Conservation (phyloP, 2,329 filamentous ascomycete genomes). For the Chalaropsis ovoidea region DNA sequence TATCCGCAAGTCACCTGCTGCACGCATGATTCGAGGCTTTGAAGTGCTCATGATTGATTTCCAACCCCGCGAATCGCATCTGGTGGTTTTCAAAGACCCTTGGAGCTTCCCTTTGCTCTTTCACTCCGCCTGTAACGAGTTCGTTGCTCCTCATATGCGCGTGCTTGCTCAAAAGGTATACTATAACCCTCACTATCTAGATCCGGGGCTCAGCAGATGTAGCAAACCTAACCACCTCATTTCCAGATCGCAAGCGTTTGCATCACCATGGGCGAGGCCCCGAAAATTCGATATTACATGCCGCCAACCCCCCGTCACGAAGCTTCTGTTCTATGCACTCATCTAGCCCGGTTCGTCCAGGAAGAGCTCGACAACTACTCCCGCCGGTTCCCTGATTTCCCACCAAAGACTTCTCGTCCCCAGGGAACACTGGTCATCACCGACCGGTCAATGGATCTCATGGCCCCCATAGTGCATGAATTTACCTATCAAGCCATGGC, state of each 20-base stretch:
- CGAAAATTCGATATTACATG: conserved; percentile 81
- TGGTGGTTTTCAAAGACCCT: conserved; percentile 85
- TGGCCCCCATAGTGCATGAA: conserved; percentile 81
- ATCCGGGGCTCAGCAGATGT: not conserved
- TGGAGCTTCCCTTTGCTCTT: conserved; percentile 92
- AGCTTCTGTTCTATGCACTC: conserved; percentile 74
- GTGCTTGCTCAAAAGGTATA: conserved; percentile 74
- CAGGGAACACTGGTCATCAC: conserved; percentile 76
- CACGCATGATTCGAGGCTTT: conserved; percentile 66
- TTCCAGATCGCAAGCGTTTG: conserved; percentile 71
- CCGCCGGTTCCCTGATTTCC: conserved; percentile 73
- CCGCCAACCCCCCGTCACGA: conserved; percentile 69
- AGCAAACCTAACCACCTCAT: not conserved
- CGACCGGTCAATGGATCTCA: conserved; percentile 85
- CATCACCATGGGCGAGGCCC: conserved; percentile 86
- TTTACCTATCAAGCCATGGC: conserved; percentile 99
- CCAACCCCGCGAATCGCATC: conserved; percentile 78
- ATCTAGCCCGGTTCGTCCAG: conserved; percentile 84
- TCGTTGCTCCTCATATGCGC: conserved; percentile 76
- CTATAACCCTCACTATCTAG: not conserved
- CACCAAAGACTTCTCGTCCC: conserved; percentile 65
- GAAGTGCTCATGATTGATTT: conserved; percentile 80
- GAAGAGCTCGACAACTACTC: conserved; percentile 84
- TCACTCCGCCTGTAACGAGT: conserved; percentile 76
- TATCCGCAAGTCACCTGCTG: conserved; percentile 59